Percentiles rank a stretch among this genome's conserved stretches.
These are phyloP conservation scores for Rosellinia necatrix DNA, from an alignment of 2,329 filamentous ascomycete genomes.

Conservation along the genomic window DNA sequence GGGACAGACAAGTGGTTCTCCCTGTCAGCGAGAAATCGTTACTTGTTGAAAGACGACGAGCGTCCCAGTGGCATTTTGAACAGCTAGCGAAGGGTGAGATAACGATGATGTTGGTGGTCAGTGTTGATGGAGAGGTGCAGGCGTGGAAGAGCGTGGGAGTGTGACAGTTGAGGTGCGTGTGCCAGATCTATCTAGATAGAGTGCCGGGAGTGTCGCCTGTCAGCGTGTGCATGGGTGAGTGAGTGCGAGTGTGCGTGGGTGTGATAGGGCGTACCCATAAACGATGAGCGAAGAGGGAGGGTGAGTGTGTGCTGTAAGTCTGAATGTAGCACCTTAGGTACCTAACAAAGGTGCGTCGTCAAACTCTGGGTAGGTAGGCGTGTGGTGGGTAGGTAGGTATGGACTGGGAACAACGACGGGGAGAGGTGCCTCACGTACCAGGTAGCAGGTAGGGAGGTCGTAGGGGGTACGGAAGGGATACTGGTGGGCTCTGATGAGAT, in stretches of 20 bases:
- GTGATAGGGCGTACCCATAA: too few relatives aligned
- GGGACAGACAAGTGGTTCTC: conserved; percentile 14
- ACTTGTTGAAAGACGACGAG: conserved; percentile 21
- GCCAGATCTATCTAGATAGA: neutral
- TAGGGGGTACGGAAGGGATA: neutral
- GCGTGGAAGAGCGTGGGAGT: neutral
- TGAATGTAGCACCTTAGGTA: too few relatives aligned
- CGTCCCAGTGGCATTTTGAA: conserved; percentile 27
- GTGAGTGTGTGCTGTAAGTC: too few relatives aligned
- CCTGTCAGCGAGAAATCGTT: conserved; percentile 14
- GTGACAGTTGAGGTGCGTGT: neutral
- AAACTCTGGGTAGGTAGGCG: neutral
- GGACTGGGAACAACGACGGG: neutral
- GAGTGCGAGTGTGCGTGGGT: neutral
- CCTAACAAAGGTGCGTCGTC: conserved; percentile 7
- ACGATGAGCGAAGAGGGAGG: neutral
- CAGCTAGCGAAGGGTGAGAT: neutral
- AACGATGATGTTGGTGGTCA: too few relatives aligned
- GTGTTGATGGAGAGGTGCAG: neutral
- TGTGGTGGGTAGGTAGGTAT: neutral
- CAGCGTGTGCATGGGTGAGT: neutral
- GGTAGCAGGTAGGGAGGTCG: neutral
- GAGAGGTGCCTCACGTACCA: too few relatives aligned
- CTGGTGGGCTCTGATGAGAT: neutral
- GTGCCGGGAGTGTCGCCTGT: neutral